Base-by-base conservation (phyloP, 495 filamentous ascomycete genomes). In the Xanthoparmelia taractica region DNA sequence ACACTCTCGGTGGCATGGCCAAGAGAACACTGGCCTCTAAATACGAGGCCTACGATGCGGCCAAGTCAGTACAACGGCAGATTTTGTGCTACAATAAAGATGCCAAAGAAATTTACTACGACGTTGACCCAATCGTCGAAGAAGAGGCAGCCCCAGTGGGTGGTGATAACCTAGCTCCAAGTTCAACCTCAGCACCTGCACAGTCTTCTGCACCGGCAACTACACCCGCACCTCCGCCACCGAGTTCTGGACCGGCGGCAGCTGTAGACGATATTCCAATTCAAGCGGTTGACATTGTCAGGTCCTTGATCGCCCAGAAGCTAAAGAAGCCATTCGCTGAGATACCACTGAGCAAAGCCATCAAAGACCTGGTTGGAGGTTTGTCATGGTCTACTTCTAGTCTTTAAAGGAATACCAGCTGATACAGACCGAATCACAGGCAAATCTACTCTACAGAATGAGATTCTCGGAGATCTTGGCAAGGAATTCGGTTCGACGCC, bases 11-110 rank as follows among this genome's bases (percentile, higher is more conserved):
- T 70, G 92, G 88, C 55, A 99, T 99, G 94, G 94, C 94, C 56
- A 94, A 92, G 77, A 83, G 94, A 65, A 99, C 94, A 37, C 81
- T 99, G 40, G 91, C 92, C 54, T 90, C 92, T 68, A 97, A 97
- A 75, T 99, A 99, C 76, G 95, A 99, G 83, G 92, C 94, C 64
- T 96, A 96, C 73, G 94, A 99, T 76, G 94, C 95, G 36, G 94
- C 94, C 36, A 92, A 91, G 69, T 96, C 92, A 0, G 85, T 96
- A 23, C 92, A 97, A 73, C 85, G 94, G 68, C 92, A 97, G 76
- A 97, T 99, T 75, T 85, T 97, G 47, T 97, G 94, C 80, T 99
- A 97, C 81, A 97, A 95, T 77, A 99, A 99, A 75, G 94, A 99
- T 72, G 90, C 92, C 13, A 97, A 96, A 73, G 94, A 97, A 73